Evolutionary conservation across 768 basidiomycete genomes (phyloP).

Genomic region (Pleurotus platypus): DNA sequence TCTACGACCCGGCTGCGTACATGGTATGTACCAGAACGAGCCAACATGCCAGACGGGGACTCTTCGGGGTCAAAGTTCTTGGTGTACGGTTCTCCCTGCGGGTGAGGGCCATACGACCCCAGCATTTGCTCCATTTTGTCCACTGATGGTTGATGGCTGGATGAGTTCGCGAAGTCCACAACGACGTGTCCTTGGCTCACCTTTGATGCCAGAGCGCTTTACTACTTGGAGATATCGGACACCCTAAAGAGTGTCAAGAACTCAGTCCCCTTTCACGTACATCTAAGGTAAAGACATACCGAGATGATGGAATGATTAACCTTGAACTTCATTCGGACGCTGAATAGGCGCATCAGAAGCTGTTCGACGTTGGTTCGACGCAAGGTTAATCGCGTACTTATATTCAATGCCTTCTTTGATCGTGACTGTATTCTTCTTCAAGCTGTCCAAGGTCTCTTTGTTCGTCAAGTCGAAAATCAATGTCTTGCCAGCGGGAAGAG

Average conservation of each 20-base stretch:
- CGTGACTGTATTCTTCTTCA: slow-evolving; percentile 73
- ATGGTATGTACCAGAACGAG: slow-evolving; percentile 73
- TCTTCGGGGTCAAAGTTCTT: slow-evolving; percentile 78
- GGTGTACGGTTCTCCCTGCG: slow-evolving; percentile 58
- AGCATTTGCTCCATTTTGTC: slow-evolving; percentile 94
- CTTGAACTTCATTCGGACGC: slow-evolving; percentile 78
- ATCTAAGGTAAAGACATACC: slow-evolving; percentile 33
- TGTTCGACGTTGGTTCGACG: slow-evolving; percentile 7
- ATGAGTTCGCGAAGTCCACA: slow-evolving; percentile 5
- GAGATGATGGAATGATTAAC: slow-evolving; percentile 90
- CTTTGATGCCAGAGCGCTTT: slow-evolving; percentile 72
- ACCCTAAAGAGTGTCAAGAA: slow-evolving; percentile 40
- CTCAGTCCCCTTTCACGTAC: neutral
- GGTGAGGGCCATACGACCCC: slow-evolving; percentile 83
- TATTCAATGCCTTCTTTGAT: slow-evolving; percentile 90
- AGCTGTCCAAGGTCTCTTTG: slow-evolving; percentile 36
- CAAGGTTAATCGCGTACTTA: slow-evolving; percentile 49
- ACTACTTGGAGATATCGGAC: slow-evolving; percentile 88
- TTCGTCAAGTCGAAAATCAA: slow-evolving; percentile 69
- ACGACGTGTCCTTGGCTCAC: slow-evolving; percentile 30
- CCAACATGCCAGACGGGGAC: slow-evolving; percentile 75
- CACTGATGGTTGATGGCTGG: slow-evolving; percentile 48
- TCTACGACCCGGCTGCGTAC: slow-evolving; percentile 85
- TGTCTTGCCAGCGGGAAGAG: slow-evolving; percentile 56
- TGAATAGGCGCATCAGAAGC: slow-evolving; percentile 20